phyloP scores from a whole-genome alignment of 2,329 filamentous ascomycete species.

The Rhynchosporium graminicola region DNA sequence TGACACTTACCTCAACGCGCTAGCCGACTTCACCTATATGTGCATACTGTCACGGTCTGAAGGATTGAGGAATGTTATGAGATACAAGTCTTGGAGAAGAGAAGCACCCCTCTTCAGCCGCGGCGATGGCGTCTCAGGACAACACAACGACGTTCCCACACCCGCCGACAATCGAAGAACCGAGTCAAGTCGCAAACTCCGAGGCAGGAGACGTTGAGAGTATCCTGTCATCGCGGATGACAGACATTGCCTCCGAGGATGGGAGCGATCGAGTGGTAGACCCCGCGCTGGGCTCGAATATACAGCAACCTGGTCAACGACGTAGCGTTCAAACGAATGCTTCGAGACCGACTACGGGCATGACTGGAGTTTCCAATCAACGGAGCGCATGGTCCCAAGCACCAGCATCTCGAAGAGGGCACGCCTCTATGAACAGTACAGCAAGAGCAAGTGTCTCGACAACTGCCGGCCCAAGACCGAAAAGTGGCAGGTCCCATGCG shows the following conservation, averaged over 20 bases:
- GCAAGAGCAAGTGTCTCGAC: slow-evolving; percentile 44
- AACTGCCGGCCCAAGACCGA: slow-evolving; percentile 53
- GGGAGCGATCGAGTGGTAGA: slow-evolving; percentile 46
- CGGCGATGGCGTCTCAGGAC: slow-evolving; percentile 34
- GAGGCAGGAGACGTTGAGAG: slow-evolving; percentile 46
- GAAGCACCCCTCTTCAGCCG: slow-evolving; percentile 20
- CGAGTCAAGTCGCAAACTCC: slow-evolving; percentile 26
- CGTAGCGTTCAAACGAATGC: slow-evolving; percentile 45
- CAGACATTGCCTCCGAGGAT: slow-evolving; percentile 56
- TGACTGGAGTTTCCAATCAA: slow-evolving; percentile 54
- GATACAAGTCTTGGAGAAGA: slow-evolving; percentile 19
- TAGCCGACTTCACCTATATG: slow-evolving; percentile 14
- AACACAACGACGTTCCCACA: slow-evolving; percentile 27
- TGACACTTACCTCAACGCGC: slow-evolving; percentile 19
- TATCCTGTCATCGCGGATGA: slow-evolving; percentile 56
- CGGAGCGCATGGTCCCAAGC: slow-evolving; percentile 52
- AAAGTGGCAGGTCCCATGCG: slow-evolving; percentile 82
- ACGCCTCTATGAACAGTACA: slow-evolving; percentile 34
- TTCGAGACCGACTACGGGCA: slow-evolving; percentile 57
- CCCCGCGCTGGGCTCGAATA: slow-evolving; percentile 39
- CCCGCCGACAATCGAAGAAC: slow-evolving; percentile 28
- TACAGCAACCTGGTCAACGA: slow-evolving; percentile 40
- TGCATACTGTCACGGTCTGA: slow-evolving; percentile 19
- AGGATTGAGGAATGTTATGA: slow-evolving; percentile 31
- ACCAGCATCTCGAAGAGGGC: slow-evolving; percentile 55